These are phyloP conservation scores for Phytophthora ramorum DNA, from an alignment of 352 stramenopile species.

Conservation along the genomic window DNA sequence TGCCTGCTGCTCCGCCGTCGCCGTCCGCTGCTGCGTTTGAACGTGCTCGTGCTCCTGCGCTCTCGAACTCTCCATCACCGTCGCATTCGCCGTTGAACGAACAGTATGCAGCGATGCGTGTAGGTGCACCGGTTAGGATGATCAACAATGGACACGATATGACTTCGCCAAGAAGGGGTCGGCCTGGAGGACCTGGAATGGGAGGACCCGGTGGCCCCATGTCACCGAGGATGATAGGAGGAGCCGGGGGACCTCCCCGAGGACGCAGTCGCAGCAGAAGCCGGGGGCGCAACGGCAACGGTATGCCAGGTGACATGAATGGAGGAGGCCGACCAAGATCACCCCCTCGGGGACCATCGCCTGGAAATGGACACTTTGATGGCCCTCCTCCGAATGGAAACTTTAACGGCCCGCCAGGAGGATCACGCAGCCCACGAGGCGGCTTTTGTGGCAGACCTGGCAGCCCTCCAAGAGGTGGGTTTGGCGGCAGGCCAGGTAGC, in stretches of 20 bases:
- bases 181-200: slow-evolving; percentile 8
- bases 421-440: slow-evolving; percentile 19
- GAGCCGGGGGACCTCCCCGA: not conserved
- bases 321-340: slow-evolving; percentile 24
- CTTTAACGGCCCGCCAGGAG: slow-evolving; percentile 24
- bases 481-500: too few relatives aligned
- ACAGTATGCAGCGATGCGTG: slow-evolving; percentile 41
- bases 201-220: slow-evolving; percentile 5
- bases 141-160: slow-evolving; percentile 43
- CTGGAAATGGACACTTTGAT: slow-evolving; percentile 40
- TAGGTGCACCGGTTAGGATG: slow-evolving; percentile 25
- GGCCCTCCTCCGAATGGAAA: slow-evolving; percentile 21
- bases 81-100: slow-evolving; percentile 22
- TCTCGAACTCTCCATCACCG: slow-evolving; percentile 31
- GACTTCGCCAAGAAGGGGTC: slow-evolving; percentile 30
- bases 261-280: slow-evolving; percentile 48
- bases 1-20: slow-evolving; percentile 20
- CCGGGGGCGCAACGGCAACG: slow-evolving; percentile 39
- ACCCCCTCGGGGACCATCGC: slow-evolving; percentile 11
- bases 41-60: slow-evolving; percentile 30
- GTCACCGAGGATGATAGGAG: slow-evolving; percentile 3
- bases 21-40: slow-evolving; percentile 34
- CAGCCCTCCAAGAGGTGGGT: not conserved
- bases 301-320: slow-evolving; percentile 37
- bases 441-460: slow-evolving; percentile 9